Evolutionary conservation across 805 yeast genomes (phyloP).

Genomic region (Starmerella khaoyaiensis): DNA sequence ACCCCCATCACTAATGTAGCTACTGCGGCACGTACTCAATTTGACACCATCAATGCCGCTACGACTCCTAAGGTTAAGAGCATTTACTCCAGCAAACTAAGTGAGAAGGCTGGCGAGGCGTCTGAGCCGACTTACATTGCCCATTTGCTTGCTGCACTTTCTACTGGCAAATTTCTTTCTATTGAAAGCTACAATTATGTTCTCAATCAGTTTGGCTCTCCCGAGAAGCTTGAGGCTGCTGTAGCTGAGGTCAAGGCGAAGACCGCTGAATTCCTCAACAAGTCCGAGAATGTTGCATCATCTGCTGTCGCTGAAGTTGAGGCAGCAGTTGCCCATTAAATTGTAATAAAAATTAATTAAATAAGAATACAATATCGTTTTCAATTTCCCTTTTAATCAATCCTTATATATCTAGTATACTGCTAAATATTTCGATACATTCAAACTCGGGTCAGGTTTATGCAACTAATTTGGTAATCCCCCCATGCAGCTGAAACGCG

Average conservation of each 20-base stretch:
- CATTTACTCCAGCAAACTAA: slow-evolving; percentile 16
- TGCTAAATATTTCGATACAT: no score
- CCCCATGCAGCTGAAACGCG: no score
- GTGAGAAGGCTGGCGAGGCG: slow-evolving; percentile 6
- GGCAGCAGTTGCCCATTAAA: no score
- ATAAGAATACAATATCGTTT: no score
- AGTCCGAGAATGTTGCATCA: slow-evolving; percentile 2
- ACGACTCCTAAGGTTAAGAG: slow-evolving; percentile 16
- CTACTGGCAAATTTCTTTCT: slow-evolving; percentile 14
- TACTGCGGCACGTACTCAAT: slow-evolving; percentile 39
- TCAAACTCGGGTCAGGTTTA: no score
- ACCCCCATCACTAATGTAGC: slow-evolving; percentile 31
- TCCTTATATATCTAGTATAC: no score
- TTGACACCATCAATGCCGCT: slow-evolving; percentile 41
- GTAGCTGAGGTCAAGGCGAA: slow-evolving; percentile 11
- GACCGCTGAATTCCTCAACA: slow-evolving; percentile 1
- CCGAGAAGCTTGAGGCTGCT: slow-evolving; percentile 14
- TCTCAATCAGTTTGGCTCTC: slow-evolving; percentile 10
- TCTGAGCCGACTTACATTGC: slow-evolving; percentile 10
- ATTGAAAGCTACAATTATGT: slow-evolving; percentile 11
- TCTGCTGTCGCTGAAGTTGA: slow-evolving; percentile 1
- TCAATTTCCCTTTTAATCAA: no score
- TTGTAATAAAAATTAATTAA: no score
- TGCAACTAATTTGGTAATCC: no score
- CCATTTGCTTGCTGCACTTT: slow-evolving; percentile 14